phyloP scores from a whole-genome alignment of 306 rosid genomes.

The Trifolium fragiferum region DNA sequence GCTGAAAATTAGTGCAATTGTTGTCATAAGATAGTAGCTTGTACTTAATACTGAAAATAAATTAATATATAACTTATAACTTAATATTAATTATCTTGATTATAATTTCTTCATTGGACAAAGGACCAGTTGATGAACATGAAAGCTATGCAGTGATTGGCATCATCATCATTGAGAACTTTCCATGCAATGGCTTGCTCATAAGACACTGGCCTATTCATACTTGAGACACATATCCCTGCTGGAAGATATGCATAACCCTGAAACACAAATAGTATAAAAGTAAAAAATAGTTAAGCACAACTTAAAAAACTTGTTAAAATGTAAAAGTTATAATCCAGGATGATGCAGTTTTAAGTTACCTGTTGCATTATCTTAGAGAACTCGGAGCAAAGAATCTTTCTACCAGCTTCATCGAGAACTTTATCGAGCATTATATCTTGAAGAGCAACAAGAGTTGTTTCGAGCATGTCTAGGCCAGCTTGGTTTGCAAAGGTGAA shows the following conservation, averaged over 20 bases:
- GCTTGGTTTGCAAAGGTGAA: slow-evolving; percentile 97
- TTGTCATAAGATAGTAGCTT: slow-evolving; percentile 39
- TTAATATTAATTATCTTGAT: neutral
- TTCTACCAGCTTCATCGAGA: slow-evolving; percentile 86
- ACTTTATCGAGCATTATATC: slow-evolving; percentile 95
- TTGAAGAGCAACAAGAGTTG: slow-evolving; percentile 94
- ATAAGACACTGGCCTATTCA: slow-evolving; percentile 88
- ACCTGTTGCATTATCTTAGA: slow-evolving; percentile 99
- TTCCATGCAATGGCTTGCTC: slow-evolving; percentile 96
- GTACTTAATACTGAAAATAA: slow-evolving; percentile 46
- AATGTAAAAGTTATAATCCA: no score
- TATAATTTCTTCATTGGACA: slow-evolving; percentile 50
- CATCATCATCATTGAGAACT: slow-evolving; percentile 83
- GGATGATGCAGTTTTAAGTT: neutral
- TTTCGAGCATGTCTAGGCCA: slow-evolving; percentile 97
- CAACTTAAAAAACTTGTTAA: no score
- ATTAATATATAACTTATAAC: neutral
- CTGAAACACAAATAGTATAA: slow-evolving; percentile 41
- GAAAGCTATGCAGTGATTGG: slow-evolving; percentile 93
- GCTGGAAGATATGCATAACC: slow-evolving; percentile 83
- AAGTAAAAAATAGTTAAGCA: no score
- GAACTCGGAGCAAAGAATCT: slow-evolving; percentile 85
- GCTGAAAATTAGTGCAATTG: slow-evolving; percentile 51
- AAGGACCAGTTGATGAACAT: slow-evolving; percentile 98
- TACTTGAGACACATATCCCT: slow-evolving; percentile 85